Percentiles rank a stretch among this genome's conserved stretches.
These are phyloP conservation scores for Creolimax fragrantissima DNA, from an alignment of 78 protist species.

Conservation along the genomic window DNA sequence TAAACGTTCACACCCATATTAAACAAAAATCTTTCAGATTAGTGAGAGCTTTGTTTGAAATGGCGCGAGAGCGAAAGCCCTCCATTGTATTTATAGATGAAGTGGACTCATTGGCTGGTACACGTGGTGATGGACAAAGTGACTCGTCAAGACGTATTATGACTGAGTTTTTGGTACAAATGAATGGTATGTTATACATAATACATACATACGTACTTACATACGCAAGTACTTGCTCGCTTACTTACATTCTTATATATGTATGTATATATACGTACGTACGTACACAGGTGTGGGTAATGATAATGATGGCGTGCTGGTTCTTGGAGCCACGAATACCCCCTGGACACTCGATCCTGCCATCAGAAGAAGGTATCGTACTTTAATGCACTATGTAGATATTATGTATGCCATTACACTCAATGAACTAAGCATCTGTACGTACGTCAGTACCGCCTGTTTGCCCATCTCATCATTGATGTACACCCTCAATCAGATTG, in stretches of 20 bases:
- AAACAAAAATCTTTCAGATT: conserved; percentile 29
- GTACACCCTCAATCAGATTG: too few relatives aligned
- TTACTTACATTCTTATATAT: neutral
- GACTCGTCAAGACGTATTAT: conserved; percentile 90
- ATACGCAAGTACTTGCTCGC: neutral
- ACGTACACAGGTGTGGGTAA: neutral
- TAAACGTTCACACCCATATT: neutral
- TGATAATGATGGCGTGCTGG: conserved; percentile 80
- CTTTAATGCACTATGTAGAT: neutral
- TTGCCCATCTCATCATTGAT: neutral
- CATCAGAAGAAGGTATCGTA: conserved; percentile 80
- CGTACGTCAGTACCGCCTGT: neutral
- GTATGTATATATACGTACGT: neutral
- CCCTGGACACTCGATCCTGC: conserved; percentile 97
- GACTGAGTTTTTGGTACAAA: conserved; percentile 96
- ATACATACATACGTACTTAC: conserved; percentile 52
- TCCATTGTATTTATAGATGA: conserved; percentile 95
- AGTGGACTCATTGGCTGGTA: conserved; percentile 82
- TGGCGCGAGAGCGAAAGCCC: conserved; percentile 86
- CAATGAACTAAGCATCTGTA: neutral
- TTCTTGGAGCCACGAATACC: conserved; percentile 97
- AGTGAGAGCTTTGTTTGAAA: conserved; percentile 82
- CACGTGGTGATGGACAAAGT: conserved; percentile 79
- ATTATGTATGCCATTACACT: neutral
- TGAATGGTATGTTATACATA: conserved; percentile 77